Percentiles rank a stretch among this genome's conserved stretches.
These are phyloP conservation scores for Pochonia chlamydosporia DNA, from an alignment of 2,329 filamentous ascomycete species.

Conservation along the genomic window DNA sequence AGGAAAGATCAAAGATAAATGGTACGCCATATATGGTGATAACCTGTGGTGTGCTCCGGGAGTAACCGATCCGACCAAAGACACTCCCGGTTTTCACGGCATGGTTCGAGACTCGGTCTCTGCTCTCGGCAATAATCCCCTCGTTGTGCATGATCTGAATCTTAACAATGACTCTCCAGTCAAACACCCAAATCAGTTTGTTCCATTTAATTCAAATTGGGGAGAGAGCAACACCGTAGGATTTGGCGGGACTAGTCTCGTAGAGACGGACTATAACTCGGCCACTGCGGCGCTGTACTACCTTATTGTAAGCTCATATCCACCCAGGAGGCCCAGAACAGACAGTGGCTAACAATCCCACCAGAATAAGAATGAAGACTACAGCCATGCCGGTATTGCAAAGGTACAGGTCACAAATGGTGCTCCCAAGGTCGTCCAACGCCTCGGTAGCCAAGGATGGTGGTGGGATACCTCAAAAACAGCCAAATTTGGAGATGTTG, in stretches of 20 bases:
- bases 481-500: slow-evolving; percentile 32
- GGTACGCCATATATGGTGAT: slow-evolving; percentile 25
- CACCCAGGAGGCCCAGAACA: no score
- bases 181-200: slow-evolving; percentile 20
- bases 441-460: no score
- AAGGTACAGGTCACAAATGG: no score
- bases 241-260: slow-evolving; percentile 33
- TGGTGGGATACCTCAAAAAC: slow-evolving; percentile 28
- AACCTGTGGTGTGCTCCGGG: slow-evolving; percentile 31
- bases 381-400: no score
- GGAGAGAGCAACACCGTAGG: slow-evolving; percentile 28
- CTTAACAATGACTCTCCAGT: slow-evolving; percentile 28
- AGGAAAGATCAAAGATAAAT: slow-evolving; percentile 27
- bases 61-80: slow-evolving; percentile 22
- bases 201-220: slow-evolving; percentile 29
- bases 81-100: slow-evolving; percentile 29
- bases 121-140: slow-evolving; percentile 25
- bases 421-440: no score
- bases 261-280: slow-evolving; percentile 23
- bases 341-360: no score
- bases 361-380: no score
- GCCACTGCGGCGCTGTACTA: slow-evolving; percentile 28
- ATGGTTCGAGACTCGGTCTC: slow-evolving; percentile 34
- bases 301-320: slow-evolving; percentile 30
- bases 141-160: slow-evolving; percentile 29